phyloP scores from a whole-genome alignment of 768 basidiomycete genomes.

The Trametes punicea region DNA sequence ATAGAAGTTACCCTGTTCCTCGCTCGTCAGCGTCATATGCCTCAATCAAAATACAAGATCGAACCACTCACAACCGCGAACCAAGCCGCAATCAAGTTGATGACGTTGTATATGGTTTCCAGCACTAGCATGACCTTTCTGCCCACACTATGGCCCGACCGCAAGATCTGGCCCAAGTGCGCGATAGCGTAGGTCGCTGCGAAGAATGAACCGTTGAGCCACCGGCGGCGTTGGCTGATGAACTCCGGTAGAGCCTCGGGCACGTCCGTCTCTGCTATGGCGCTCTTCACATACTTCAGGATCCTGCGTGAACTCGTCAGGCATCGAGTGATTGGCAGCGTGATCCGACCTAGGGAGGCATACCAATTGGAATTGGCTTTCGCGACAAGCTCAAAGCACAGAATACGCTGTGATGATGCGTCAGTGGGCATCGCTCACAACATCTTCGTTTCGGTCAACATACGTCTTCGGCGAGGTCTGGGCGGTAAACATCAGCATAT shows the following conservation, averaged over 20 bases:
- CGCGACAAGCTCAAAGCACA: conserved; percentile 78
- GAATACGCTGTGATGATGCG: too few species aligned
- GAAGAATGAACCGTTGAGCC: conserved; percentile 92
- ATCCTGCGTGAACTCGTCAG: conserved; percentile 51
- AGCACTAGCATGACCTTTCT: conserved; percentile 73
- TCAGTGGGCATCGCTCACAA: not conserved
- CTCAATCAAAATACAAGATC: not conserved
- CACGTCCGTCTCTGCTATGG: conserved; percentile 91
- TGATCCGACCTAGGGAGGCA: conserved; percentile 27
- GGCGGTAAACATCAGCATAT: not conserved
- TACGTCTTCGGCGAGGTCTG: conserved; percentile 89
- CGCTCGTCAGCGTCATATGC: not conserved
- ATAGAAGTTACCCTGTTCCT: conserved; percentile 85
- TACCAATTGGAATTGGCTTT: conserved; percentile 76
- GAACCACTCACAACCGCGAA: conserved; percentile 84
- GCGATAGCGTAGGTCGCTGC: conserved; percentile 92
- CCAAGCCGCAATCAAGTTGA: conserved; percentile 91
- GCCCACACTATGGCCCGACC: conserved; percentile 74
- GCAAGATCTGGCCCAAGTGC: conserved; percentile 76
- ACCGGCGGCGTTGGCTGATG: conserved; percentile 86
- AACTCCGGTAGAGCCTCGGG: conserved; percentile 95
- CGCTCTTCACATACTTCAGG: conserved; percentile 94
- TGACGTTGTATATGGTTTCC: conserved; percentile 83
- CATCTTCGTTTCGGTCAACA: conserved; percentile 20
- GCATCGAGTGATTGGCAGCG: conserved; percentile 19